These are phyloP conservation scores for Olyra latifolia DNA, from an alignment of 176 grass and related monocot genomes.

Conservation along the genomic window DNA sequence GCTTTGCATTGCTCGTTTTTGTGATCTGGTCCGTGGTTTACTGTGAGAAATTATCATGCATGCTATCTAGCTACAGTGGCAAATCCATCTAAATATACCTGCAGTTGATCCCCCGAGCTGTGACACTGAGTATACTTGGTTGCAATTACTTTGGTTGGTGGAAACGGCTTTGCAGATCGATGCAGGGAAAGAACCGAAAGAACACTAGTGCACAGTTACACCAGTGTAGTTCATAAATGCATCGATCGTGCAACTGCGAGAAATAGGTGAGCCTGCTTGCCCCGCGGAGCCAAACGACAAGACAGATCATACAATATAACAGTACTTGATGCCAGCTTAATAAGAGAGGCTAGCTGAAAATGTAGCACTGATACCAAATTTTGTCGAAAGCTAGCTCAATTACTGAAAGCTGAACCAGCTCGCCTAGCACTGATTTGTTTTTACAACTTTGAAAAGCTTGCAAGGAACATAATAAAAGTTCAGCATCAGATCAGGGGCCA, in stretches of 20 bases:
- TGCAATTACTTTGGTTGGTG: conserved; percentile 41
- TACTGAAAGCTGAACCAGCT: no score
- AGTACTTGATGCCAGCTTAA: no score
- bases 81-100: background rate
- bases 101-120: background rate
- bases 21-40: background rate
- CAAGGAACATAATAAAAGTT: no score
- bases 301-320: no score
- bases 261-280: background rate
- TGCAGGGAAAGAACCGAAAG: conserved; percentile 20
- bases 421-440: no score
- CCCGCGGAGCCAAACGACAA: background rate
- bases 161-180: background rate
- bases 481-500: no score
- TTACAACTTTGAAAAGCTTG: no score
- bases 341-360: no score
- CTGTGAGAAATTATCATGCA: background rate
- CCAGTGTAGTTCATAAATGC: conserved; percentile 21
- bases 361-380: no score
- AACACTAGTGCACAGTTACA: conserved; percentile 25
- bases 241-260: conserved; percentile 32
- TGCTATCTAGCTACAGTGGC: background rate
- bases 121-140: background rate
- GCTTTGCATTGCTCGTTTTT: background rate
- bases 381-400: no score